phyloP scores from a whole-genome alignment of 2,329 filamentous ascomycete species.

The Xylaria sp. region DNA sequence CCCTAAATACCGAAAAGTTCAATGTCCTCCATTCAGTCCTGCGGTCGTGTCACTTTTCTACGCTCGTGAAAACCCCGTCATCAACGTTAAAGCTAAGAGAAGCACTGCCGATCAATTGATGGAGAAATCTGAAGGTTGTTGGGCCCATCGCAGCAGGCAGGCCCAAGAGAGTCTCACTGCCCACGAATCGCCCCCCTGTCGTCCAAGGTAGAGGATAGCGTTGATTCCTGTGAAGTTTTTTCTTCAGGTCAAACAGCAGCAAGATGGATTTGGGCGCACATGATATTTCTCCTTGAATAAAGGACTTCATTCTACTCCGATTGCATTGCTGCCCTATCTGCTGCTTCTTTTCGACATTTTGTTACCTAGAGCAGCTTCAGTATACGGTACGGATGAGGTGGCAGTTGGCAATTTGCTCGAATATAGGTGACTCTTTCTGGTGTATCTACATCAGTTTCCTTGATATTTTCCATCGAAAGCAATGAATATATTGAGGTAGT shows the following conservation, averaged over 20 bases:
- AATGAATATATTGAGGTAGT: neutral
- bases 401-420: neutral
- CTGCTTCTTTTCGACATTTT: constrained; percentile 11
- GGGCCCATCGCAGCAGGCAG: neutral
- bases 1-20: constrained; percentile 25
- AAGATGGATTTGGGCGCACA: neutral
- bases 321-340: neutral
- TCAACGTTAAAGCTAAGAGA: constrained; percentile 37
- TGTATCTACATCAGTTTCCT: neutral
- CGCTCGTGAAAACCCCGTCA: constrained; percentile 38
- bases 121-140: constrained; percentile 19
- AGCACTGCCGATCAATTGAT: constrained; percentile 42
- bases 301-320: neutral
- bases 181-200: neutral
- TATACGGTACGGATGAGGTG: too few species aligned
- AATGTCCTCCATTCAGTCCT: constrained; percentile 37
- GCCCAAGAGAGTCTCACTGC: neutral
- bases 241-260: neutral
- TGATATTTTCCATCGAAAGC: neutral
- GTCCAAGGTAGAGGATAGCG: neutral
- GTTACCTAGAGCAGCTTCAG: neutral
- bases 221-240: neutral
- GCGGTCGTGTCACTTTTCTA: constrained; percentile 40
- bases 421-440: neutral
- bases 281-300: neutral